Evolutionary conservation across 495 filamentous ascomycete species (phyloP), one percentile per base, ranked within the genome.

Genomic region (Thermothielavioides terrestris): DNA sequence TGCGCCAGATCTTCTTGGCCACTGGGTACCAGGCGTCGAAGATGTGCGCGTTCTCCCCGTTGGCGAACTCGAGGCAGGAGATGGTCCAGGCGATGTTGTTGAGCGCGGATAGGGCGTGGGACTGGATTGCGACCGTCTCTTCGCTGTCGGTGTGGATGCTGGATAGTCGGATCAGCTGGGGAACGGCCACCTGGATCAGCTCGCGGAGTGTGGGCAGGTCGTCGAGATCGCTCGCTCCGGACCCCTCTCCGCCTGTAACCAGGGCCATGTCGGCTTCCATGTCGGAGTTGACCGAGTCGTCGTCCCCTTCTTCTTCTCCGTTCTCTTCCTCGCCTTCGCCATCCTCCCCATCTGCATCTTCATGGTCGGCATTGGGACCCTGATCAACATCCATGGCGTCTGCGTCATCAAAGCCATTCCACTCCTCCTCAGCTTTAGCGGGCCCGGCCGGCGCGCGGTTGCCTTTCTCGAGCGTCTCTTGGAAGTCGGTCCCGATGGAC

Each of bases 41-140:
- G 50, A 80, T 59, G 44, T 63, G 61, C 22, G 59, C 44, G 62
- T 69, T 71, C 46, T 68, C 61, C 18, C 55, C 61, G 9, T 65
- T 56, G 8, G 66, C 59, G 35, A 77, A 74, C 31, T 77, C 71
- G 40, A 78, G 60, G 45, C 66, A 68, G 12, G 72, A 71, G 11
- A 78, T 60, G 14, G 78, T 75, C 80, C 80, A 83, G 14, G 80
- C 63, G 45, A 83, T 78, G 55, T 83, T 83, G 60, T 77, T 80
- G 23, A 83, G 64, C 8, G 76, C 69, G 12, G 68, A 68, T 6
- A 83, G 50, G 7, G 78, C 73, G 36, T 71, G 67, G 6, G 50
- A 62, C 34, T 69, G 73, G 37, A 78, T 63, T n/a, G 64, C 50
- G 2, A 59, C 48, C 3, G 61, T 54, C 10, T 60, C 52, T 27